Percentiles rank a stretch among this genome's conserved stretches.
These are phyloP conservation scores for Penicillium sp. DNA, from an alignment of 2,329 filamentous ascomycete genomes.

Conservation along the genomic window DNA sequence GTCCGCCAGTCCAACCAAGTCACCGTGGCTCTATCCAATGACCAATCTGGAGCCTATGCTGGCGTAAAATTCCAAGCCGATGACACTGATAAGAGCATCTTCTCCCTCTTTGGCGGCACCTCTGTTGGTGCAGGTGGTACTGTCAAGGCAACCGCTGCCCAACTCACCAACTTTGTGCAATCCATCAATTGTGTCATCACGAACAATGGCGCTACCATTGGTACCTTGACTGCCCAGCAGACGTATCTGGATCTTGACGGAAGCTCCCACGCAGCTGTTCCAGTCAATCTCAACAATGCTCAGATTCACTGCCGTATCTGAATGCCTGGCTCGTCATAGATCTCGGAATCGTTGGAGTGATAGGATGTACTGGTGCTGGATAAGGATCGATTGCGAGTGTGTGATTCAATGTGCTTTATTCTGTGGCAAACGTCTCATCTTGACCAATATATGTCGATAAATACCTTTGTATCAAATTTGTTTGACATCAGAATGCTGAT, in stretches of 20 bases:
- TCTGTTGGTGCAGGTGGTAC: conserved; percentile 11
- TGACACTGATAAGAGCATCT: conserved; percentile 5
- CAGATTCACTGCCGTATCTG: conserved; percentile 6
- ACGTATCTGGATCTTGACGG: conserved; percentile 14
- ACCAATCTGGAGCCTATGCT: conserved; percentile 11
- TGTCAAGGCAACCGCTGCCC: conserved; percentile 11
- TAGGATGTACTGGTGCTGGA: too few relatives aligned
- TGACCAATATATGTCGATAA: not conserved
- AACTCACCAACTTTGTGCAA: conserved; percentile 7
- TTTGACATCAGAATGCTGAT: not conserved
- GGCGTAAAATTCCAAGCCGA: conserved; percentile 5
- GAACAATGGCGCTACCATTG: conserved; percentile 5
- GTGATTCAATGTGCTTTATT: not conserved
- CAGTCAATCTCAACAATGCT: conserved; percentile 8
- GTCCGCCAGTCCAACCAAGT: conserved; percentile 1
- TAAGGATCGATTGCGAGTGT: not conserved
- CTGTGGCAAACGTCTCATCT: not conserved
- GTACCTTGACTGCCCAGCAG: conserved; percentile 7
- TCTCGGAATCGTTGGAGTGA: too few relatives aligned
- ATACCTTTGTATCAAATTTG: not conserved
- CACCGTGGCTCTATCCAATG: conserved; percentile 13
- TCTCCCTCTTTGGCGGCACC: conserved; percentile 3
- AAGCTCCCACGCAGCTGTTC: conserved; percentile 1
- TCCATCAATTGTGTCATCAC: conserved; percentile 11
- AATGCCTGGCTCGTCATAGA: not conserved